Evolutionary conservation across 306 rosid genomes (phyloP), one percentile per base, ranked within the genome.

Genomic region (Pyrus communis): DNA sequence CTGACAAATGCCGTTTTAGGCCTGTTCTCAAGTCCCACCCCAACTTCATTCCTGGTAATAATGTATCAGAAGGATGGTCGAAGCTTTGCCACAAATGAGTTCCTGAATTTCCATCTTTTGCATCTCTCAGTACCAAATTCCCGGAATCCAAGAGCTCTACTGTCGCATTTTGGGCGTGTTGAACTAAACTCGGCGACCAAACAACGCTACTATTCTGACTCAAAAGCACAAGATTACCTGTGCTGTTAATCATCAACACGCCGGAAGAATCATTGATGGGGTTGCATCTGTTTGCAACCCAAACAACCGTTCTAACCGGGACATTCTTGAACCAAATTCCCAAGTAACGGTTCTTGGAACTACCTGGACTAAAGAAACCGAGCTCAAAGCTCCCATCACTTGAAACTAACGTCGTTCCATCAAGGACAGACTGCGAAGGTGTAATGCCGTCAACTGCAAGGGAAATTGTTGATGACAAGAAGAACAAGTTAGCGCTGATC

Each of bases 361-460:
- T 74, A 30, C 88, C 86, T 21, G 88, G 83, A 76, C 79, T 81
- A 86, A 87, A 82, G 87, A 89, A 90, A 67, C 94, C 89, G 77
- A 88, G 77, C 73, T 81, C 84, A 78, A 85, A 91, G 25, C 8
- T 73, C 14, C 80, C 86, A 19, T 59, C 71, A n/a, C 55, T 45
- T 10, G 91, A 88, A 62, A 86, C 83, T 18, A 90, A 62, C 11
- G 89, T 80, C 49, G 1, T 64, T 58, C 73, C 83, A 28, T 84
- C 83, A 77, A 69, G 69, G 21, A 88, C 30, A 15, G 69, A 72
- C 70, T 85, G 90, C n/a, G 74, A 79, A 3, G 64, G 40, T 23
- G 43, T 31, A 17, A 83, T 64, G 60, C 86, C 45, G 74, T 82
- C 93, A 40, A 27, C 54, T 23, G 86, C 82, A 22, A 52, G 3